Base-by-base conservation (phyloP, 108 stramenopile species). In the Stephanodiscus triporus region DNA sequence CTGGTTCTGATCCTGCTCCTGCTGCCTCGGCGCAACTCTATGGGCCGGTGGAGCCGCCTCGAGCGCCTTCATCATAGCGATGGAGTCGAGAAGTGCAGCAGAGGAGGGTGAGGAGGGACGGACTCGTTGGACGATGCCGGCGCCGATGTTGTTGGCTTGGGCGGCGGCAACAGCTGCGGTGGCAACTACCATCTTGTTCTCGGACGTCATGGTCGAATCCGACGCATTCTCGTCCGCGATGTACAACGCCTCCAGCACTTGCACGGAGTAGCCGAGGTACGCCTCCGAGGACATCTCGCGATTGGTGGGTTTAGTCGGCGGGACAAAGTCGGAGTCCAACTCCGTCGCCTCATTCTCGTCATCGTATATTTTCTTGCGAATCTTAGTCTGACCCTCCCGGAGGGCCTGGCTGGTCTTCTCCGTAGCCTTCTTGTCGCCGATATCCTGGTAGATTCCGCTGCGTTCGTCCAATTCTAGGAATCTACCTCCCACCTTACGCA, bases 321-420 rank as follows among this genome's bases (percentile, higher is more conserved):
- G 34, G 14, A 9, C 36, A 22, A 22, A 19, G 30, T 32, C 30
- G 0, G 20, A 10, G 40, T 49, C 2, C 2, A 19, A 37, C 17
- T 38, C n/a, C 59, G 22, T 4, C 60, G 13, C 37, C 6, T 30
- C 30, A 22, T 40, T 45, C 50, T 73, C 70, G 22, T 53, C 51
- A 10, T 68, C 13, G 56, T 51, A 69, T 6, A 73, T 45, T 5
- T 80, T 45, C 26, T 73, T 63, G 14, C 72, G 64, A 48, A 80
- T 73, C 34, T 80, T 58, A 9, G 71, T 69, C 26, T 70, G 79
- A 58, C 79, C 72, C 50, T 80, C 79, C 34, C 79, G 32, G n/a
- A 80, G 67, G 2, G 79, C 72, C 40, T 80, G 79, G 50, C 67
- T 69, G 1, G 79, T 80, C 72, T 77, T 77, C 23, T 77, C 76